Evolutionary conservation across 1,139 yeast species (phyloP).

Genomic region (Nakaseomyces nivariensis): DNA sequence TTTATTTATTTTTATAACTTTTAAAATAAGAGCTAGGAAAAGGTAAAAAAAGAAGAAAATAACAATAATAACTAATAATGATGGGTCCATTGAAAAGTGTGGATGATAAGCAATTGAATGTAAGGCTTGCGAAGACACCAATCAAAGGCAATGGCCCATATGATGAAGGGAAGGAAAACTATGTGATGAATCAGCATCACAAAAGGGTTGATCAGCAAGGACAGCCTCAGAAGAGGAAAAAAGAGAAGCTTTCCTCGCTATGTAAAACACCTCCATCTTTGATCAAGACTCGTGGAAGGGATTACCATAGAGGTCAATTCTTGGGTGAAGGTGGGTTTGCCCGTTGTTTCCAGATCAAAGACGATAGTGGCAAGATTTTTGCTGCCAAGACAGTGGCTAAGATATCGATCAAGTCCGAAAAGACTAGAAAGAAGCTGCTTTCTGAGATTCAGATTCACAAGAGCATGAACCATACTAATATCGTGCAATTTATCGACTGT

Average conservation of each 20-base stretch:
- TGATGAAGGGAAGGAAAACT: conserved; percentile 73
- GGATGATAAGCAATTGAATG: conserved; percentile 28
- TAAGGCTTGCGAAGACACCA: conserved; percentile 26
- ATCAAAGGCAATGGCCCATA: conserved; percentile 21
- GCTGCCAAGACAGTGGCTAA: conserved; percentile 99
- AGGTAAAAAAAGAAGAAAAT: background rate
- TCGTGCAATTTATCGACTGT: conserved; percentile 87
- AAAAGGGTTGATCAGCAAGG: conserved; percentile 31
- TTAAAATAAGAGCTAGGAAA: background rate
- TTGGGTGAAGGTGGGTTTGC: conserved; percentile 99
- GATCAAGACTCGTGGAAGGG: conserved; percentile 82
- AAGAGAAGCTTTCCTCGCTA: conserved; percentile 72
- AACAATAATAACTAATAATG: conserved; percentile 9
- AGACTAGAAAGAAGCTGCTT: conserved; percentile 78
- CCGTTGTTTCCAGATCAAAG: conserved; percentile 93
- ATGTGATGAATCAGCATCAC: conserved; percentile 91
- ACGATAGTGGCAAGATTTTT: conserved; percentile 72
- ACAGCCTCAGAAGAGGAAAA: conserved; percentile 45
- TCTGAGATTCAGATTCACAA: conserved; percentile 95
- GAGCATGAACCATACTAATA: conserved; percentile 76
- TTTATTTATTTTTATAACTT: too few species aligned
- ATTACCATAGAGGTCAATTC: conserved; percentile 82
- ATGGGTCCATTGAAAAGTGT: conserved; percentile 29
- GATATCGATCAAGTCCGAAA: conserved; percentile 82
- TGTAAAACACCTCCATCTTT: conserved; percentile 92